Percentiles rank a stretch among this genome's conserved stretches.
Evolutionary conservation across 2,329 filamentous ascomycete genomes (phyloP).

Genomic region (Kalmusia sp.): DNA sequence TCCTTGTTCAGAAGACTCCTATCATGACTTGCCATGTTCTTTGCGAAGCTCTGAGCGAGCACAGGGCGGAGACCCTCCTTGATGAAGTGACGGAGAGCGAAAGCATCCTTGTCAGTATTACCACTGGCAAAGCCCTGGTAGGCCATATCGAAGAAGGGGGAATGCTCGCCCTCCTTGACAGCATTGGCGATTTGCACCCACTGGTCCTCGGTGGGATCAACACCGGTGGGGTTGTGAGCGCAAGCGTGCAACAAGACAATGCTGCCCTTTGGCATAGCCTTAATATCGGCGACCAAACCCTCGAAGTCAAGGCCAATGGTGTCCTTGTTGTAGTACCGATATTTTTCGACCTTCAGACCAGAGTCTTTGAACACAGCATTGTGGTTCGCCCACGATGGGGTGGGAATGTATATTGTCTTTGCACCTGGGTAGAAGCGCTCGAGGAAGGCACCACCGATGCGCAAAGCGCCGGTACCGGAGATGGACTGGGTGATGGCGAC

Average conservation of each 20-base stretch:
- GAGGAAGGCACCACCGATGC: slow-evolving; percentile 94
- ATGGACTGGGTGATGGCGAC: slow-evolving; percentile 96
- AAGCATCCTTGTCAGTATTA: slow-evolving; percentile 90
- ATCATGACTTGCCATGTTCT: slow-evolving; percentile 82
- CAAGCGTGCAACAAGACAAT: slow-evolving; percentile 95
- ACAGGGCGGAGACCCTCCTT: slow-evolving; percentile 87
- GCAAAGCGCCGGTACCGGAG: slow-evolving; percentile 94
- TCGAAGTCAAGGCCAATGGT: slow-evolving; percentile 98
- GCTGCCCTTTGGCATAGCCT: slow-evolving; percentile 83
- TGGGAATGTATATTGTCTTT: slow-evolving; percentile 97
- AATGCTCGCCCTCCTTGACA: slow-evolving; percentile 86
- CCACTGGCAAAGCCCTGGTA: slow-evolving; percentile 98
- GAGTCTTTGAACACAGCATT: slow-evolving; percentile 94
- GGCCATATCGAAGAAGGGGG: slow-evolving; percentile 98
- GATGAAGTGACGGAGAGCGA: slow-evolving; percentile 91
- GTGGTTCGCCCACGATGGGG: slow-evolving; percentile 98
- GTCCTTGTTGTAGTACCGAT: slow-evolving; percentile 99
- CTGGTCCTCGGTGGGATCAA: slow-evolving; percentile 90
- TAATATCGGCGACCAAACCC: slow-evolving; percentile 88
- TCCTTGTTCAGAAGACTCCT: background rate
- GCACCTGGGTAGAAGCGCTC: slow-evolving; percentile 86
- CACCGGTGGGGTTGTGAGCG: slow-evolving; percentile 96
- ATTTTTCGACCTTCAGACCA: slow-evolving; percentile 89
- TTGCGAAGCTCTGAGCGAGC: slow-evolving; percentile 93
- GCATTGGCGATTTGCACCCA: slow-evolving; percentile 90